These are phyloP conservation scores for Stephanodiscus triporus DNA, from an alignment of 108 stramenopile species.

Conservation along the genomic window DNA sequence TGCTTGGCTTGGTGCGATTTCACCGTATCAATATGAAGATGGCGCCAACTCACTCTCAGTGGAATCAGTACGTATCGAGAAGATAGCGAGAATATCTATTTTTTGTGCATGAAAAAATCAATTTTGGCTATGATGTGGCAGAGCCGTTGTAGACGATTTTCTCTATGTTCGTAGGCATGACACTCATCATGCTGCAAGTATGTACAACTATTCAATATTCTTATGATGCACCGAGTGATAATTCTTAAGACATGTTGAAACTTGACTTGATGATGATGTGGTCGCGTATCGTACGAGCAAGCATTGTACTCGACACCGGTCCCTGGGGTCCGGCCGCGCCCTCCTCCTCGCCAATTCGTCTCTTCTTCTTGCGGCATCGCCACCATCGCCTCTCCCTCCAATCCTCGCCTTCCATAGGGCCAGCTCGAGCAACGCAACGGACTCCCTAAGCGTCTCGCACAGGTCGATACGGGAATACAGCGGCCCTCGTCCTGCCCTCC, in stretches of 20 bases:
- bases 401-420: slow-evolving; percentile 8
- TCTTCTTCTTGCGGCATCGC: slow-evolving; percentile 1
- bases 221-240: no score
- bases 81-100: not conserved
- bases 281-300: no score
- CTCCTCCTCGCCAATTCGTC: not conserved
- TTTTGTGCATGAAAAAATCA: no score
- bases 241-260: no score
- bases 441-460: not conserved
- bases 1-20: slow-evolving; percentile 48
- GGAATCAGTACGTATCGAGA: slow-evolving; percentile 33
- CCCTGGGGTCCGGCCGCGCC: not conserved
- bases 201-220: no score
- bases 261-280: no score
- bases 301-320: slow-evolving; percentile 5
- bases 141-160: no score
- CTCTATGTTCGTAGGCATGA: no score
- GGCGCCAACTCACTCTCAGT: slow-evolving; percentile 29
- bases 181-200: no score
- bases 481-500: not conserved
- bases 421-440: not conserved
- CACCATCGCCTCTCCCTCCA: no score
- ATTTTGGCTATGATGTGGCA: no score
- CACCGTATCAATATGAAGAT: slow-evolving; percentile 57
- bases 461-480: not conserved